A percentile compares a stretch with the other conserved stretches of the same genome.
Evolutionary conservation across 495 filamentous ascomycete species (phyloP).

Genomic region (Penicillium angulare): DNA sequence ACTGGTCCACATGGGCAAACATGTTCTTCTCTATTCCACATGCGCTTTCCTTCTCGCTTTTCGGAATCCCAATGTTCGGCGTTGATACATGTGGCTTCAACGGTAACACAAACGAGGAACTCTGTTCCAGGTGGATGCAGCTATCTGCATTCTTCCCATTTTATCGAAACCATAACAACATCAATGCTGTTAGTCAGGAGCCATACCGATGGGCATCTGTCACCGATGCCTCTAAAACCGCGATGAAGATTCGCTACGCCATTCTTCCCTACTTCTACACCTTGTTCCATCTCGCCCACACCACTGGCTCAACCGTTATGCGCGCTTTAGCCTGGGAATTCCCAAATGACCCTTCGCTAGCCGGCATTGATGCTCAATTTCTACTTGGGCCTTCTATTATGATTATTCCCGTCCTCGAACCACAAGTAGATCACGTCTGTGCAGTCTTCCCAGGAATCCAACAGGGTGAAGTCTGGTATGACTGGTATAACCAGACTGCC

Average conservation of each 20-base stretch:
- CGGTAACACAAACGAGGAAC: constrained; percentile 67
- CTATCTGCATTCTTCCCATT: constrained; percentile 84
- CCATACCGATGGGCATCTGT: constrained; percentile 74
- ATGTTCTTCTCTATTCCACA: constrained; percentile 82
- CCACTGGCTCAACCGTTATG: constrained; percentile 71
- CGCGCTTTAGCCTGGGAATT: constrained; percentile 84
- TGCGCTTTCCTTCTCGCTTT: constrained; percentile 74
- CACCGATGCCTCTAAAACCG: constrained; percentile 59
- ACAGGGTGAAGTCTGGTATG: constrained; percentile 69
- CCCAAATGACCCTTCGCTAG: constrained; percentile 69
- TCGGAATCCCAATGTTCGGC: constrained; percentile 87
- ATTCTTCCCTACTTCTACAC: constrained; percentile 84
- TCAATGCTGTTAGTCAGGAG: constrained; percentile 65
- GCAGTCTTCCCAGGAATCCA: constrained; percentile 76
- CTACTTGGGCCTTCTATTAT: constrained; percentile 69
- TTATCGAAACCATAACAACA: constrained; percentile 79
- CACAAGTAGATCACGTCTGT: constrained; percentile 62
- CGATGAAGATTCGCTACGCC: constrained; percentile 72
- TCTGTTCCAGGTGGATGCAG: constrained; percentile 87
- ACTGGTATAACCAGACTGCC: constrained; percentile 68
- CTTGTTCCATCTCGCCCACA: constrained; percentile 67
- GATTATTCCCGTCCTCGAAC: constrained; percentile 69
- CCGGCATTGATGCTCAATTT: constrained; percentile 70
- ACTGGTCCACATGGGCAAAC: constrained; percentile 63
- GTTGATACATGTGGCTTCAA: constrained; percentile 80